Base-by-base conservation (phyloP, 2,329 filamentous ascomycete genomes). In the Penicillium sp. region DNA sequence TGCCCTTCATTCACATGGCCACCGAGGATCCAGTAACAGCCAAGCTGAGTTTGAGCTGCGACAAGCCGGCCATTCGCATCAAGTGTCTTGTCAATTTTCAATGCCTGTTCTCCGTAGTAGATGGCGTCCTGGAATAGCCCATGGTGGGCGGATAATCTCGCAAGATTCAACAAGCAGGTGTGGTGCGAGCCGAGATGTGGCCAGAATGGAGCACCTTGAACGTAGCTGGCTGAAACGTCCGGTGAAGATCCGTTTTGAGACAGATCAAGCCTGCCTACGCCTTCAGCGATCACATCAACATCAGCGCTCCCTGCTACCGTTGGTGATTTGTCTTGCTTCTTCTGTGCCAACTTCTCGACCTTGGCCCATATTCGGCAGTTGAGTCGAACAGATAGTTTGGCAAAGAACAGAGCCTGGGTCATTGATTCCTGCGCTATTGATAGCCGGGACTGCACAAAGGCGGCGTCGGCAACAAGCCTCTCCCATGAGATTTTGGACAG, bases 121-220 rank as follows among this genome's bases (percentile, higher is more conserved):
- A 92, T 75, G 2, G 92, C 92, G 68, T 97, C 92, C 54, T 90
- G 86, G 57, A 91, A 90, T 72, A 95, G 82, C 25, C 94, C 94
- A 56, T 94, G 82, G 58, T 95, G 87, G 1, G 88, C 84, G 61
- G 92, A 96, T 1, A 95, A 77, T 4, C 81, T 81, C 0, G 90
- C 90, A 3, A 96, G 81, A 51, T 91, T 86, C 53, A 86, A 73
- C 13, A 95, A 76, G 50, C 85, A 84, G 27, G 83, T 81, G 61
- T 91, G 86, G 18, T 96, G 79, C 1, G 87, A 84, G 25, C 84
- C 82, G 7, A 94, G 85, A 18, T 96, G 77, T 5, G 81, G 79
- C 92, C 92, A 97, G 63, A 92, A 91, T 2, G 82, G 80, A 0
- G 90, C 84, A 46, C 85, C 85, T 49, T 79, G 78, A 22, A 73